phyloP scores from a whole-genome alignment of 2,329 filamentous ascomycete genomes.

The Sporothrix brasiliensis region DNA sequence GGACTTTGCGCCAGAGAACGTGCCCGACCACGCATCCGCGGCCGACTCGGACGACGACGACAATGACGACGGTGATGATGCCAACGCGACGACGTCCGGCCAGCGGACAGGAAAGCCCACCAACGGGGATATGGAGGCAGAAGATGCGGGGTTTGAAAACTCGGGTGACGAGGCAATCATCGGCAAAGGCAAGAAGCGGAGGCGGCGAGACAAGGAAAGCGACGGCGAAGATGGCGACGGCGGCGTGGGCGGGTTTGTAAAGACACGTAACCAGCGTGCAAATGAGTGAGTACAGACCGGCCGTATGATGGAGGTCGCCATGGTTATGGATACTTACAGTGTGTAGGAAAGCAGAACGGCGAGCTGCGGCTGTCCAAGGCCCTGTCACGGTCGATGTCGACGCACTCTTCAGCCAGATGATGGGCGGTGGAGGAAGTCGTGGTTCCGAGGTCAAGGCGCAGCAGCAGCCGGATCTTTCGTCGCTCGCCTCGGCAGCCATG shows the following conservation, averaged over 20 bases:
- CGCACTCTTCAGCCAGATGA: constrained; percentile 70
- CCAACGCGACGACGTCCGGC: constrained; percentile 33
- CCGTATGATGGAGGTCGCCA: too few relatives aligned
- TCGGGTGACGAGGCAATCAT: constrained; percentile 75
- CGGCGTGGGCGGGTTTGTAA: constrained; percentile 66
- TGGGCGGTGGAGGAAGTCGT: constrained; percentile 43
- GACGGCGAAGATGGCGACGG: constrained; percentile 62
- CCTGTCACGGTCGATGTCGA: constrained; percentile 73
- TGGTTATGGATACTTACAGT: background rate
- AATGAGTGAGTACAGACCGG: constrained; percentile 54
- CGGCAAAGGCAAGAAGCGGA: constrained; percentile 60
- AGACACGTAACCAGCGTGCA: constrained; percentile 71
- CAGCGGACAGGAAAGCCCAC: constrained; percentile 28
- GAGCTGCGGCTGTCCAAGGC: constrained; percentile 54
- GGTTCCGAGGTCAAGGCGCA: background rate
- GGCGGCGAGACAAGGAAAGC: constrained; percentile 47
- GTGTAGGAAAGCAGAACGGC: constrained; percentile 59
- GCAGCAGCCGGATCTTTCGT: constrained; percentile 24
- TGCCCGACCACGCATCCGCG: constrained; percentile 48
- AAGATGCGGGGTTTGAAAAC: constrained; percentile 61
- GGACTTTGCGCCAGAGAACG: constrained; percentile 68
- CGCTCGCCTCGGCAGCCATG: constrained; percentile 30
- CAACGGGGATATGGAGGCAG: constrained; percentile 44
- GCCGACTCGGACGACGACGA: constrained; percentile 52
- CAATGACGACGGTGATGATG: constrained; percentile 35